These are phyloP conservation scores for Colletotrichum sp. DNA, from an alignment of 2,329 filamentous ascomycete genomes.

Conservation along the genomic window DNA sequence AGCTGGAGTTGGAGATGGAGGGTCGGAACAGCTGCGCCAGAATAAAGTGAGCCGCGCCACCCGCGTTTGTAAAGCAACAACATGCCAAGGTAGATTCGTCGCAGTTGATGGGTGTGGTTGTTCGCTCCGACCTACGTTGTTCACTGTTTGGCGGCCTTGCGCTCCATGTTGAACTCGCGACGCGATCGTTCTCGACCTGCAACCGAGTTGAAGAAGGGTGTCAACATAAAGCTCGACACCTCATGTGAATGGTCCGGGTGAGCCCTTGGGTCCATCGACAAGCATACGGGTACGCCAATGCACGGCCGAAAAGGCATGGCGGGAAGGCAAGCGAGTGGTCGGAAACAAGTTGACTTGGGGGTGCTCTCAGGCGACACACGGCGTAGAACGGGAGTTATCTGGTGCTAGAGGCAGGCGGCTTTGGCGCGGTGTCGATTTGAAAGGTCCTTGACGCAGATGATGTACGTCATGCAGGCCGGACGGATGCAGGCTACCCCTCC, in stretches of 20 bases:
- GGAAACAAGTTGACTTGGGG: neutral
- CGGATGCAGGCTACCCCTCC: conserved; percentile 9
- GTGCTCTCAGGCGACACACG: neutral
- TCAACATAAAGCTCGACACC: neutral
- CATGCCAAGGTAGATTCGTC: neutral
- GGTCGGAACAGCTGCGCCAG: conserved; percentile 5
- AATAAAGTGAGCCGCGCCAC: conserved; percentile 14
- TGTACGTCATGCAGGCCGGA: conserved; percentile 21
- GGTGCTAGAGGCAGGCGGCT: conserved; percentile 6
- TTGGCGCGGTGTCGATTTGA: neutral
- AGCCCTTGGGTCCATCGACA: conserved; percentile 9
- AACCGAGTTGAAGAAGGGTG: neutral
- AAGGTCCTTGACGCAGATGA: conserved; percentile 20
- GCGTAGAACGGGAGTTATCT: neutral
- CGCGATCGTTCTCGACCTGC: neutral
- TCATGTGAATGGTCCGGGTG: conserved; percentile 19
- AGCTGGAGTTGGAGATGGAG: neutral
- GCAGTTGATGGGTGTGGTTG: neutral
- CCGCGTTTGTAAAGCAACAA: neutral
- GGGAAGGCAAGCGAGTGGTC: conserved; percentile 21
- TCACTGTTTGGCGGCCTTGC: neutral
- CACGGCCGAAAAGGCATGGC: conserved; percentile 11
- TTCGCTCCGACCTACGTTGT: neutral
- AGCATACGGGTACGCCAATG: conserved; percentile 19
- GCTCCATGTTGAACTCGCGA: neutral